Percentiles rank a stretch among this genome's conserved stretches.
Conservation (phyloP, 768 basidiomycete species). For the Boletus insuetus region DNA sequence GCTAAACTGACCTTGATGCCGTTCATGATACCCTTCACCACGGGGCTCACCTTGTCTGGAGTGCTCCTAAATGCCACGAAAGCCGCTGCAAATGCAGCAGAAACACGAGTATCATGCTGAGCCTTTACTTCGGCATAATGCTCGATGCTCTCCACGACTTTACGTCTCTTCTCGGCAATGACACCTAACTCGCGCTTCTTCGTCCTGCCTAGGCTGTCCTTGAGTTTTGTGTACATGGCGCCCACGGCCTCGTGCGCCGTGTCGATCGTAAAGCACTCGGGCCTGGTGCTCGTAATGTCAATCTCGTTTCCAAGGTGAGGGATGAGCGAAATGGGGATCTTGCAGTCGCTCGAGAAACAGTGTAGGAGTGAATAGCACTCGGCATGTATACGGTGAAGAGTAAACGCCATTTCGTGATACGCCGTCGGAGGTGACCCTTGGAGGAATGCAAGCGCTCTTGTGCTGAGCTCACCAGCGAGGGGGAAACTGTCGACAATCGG, state of each 20-base stretch:
- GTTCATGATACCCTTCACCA: slow-evolving; percentile 97
- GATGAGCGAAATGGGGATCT: slow-evolving; percentile 74
- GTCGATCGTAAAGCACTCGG: slow-evolving; percentile 74
- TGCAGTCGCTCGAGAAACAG: slow-evolving; percentile 83
- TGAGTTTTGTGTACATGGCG: slow-evolving; percentile 68
- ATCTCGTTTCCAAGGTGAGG: slow-evolving; percentile 76
- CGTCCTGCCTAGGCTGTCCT: slow-evolving; percentile 68
- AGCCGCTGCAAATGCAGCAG: slow-evolving; percentile 87
- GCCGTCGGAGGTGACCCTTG: slow-evolving; percentile 72
- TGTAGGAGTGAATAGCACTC: slow-evolving; percentile 82
- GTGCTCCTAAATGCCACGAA: slow-evolving; percentile 83
- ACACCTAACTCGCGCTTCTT: slow-evolving; percentile 73
- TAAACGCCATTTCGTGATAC: slow-evolving; percentile 88
- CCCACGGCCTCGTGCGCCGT: slow-evolving; percentile 73
- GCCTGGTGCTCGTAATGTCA: slow-evolving; percentile 64
- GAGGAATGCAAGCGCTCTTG: slow-evolving; percentile 68
- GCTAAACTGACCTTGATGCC: slow-evolving; percentile 77
- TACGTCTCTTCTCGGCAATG: slow-evolving; percentile 73
- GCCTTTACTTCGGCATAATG: slow-evolving; percentile 80
- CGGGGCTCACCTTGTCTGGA: slow-evolving; percentile 92
- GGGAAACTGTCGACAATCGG: slow-evolving; percentile 54
- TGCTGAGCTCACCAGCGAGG: slow-evolving; percentile 65
- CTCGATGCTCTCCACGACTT: slow-evolving; percentile 68
- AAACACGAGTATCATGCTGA: slow-evolving; percentile 83
- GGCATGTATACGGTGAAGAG: slow-evolving; percentile 72